Evolutionary conservation across 2,329 filamentous ascomycete genomes (phyloP).

Genomic region (Colletotrichum graminicola): DNA sequence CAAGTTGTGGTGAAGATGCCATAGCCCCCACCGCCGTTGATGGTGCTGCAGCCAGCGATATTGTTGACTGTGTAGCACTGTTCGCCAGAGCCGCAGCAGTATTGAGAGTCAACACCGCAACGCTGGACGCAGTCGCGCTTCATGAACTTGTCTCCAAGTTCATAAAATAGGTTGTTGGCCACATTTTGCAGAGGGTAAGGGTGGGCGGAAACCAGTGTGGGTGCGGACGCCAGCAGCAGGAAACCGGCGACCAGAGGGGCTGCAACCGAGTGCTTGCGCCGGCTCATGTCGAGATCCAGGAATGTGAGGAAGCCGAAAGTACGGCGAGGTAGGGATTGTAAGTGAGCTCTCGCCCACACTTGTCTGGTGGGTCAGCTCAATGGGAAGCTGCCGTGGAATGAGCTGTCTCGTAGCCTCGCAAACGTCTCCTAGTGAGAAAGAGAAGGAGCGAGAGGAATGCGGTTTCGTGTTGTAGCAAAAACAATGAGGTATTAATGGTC

Average conservation of each 20-base stretch:
- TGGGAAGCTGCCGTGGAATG: background rate
- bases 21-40: conserved; percentile 49
- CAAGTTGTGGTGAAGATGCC: conserved; percentile 67
- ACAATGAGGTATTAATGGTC: conserved; percentile 35
- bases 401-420: conserved; percentile 19
- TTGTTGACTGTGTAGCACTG: conserved; percentile 64
- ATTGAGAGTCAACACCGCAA: conserved; percentile 68
- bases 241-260: conserved; percentile 45
- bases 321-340: conserved; percentile 4
- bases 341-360: conserved; percentile 18
- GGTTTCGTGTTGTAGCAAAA: conserved; percentile 5
- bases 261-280: conserved; percentile 27
- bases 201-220: conserved; percentile 53
- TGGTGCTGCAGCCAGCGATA: conserved; percentile 62
- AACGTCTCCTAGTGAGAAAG: background rate
- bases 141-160: conserved; percentile 63
- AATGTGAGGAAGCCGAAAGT: conserved; percentile 29
- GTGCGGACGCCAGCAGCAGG: conserved; percentile 55
- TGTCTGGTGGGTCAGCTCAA: conserved; percentile 10
- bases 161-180: conserved; percentile 60
- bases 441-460: conserved; percentile 27
- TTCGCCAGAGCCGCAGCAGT: conserved; percentile 65
- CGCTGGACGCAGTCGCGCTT: conserved; percentile 62
- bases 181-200: conserved; percentile 58
- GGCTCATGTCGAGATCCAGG: conserved; percentile 50